Base-by-base conservation (phyloP, 2,329 filamentous ascomycete species). In the Moelleriella libera region DNA sequence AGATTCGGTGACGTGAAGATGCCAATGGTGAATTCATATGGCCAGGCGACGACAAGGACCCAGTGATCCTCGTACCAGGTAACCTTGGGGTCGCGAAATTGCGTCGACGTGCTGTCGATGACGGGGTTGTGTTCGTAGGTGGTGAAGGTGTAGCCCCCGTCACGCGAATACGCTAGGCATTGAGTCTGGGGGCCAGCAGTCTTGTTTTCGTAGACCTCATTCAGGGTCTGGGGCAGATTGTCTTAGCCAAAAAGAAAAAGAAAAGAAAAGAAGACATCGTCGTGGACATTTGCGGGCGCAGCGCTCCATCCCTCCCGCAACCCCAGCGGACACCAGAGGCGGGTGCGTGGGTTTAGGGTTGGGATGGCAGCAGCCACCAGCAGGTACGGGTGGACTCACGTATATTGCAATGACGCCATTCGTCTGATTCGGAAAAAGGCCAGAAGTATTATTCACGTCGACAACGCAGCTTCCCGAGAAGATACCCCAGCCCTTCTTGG, bases 11-110 rank as follows among this genome's bases (percentile, higher is more conserved):
- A 80, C 2, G 76, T 80, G 59, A 70, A 83, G 52, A 83, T 69
- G n/a, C 74, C 76, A 43, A 83, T 66, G 8, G 67, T 63, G 51
- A 75, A 79, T 39, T 79, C 76, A 5, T 55, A 51, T 0, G 61
- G 47, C 48, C 75, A 79, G 0, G 77, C 66, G 2, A 80, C 53
- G 0, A 71, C 68, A 69, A 78, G 75, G 40, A 78, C 72, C 79
- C 79, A 83, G 14, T 67, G 62, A 41, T 70, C 57, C 2, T 68
- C 62, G 51, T 80, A 73, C 66, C 76, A 76, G 43, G 80, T 66
- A 2, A 83, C 78, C 54, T 83, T 80, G 1, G 81, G 80, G 52
- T 84, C 80, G 29, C 80, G 74, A 63, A 83, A 83, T 51, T 80
- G 70, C 5, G 60, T 67, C 14, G 72, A 68, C 49, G 67, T 67